Conservation (phyloP, 108 stramenopile genomes). For the Nitzschia sp. region DNA sequence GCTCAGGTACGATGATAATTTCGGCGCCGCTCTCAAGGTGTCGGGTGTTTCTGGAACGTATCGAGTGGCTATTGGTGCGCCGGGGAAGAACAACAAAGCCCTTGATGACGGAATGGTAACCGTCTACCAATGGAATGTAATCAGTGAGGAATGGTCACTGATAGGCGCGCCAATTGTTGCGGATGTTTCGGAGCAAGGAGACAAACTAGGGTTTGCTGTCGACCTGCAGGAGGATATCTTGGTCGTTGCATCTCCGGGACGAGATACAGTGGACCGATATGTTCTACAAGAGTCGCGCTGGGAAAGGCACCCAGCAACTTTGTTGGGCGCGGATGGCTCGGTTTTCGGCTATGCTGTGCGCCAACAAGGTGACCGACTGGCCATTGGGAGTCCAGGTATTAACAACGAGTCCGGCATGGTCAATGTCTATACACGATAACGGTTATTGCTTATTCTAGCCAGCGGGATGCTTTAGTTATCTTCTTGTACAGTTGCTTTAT, state of each 20-base stretch:
- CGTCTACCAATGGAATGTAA: slow-evolving; percentile 37
- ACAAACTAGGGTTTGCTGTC: slow-evolving; percentile 19
- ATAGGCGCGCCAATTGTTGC: slow-evolving; percentile 18
- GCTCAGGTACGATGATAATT: slow-evolving; percentile 36
- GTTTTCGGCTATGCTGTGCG: slow-evolving; percentile 15
- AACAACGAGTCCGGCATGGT: slow-evolving; percentile 16
- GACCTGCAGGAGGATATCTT: slow-evolving; percentile 29
- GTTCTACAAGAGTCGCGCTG: slow-evolving; percentile 4
- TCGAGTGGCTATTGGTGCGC: slow-evolving; percentile 53
- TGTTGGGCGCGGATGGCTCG: slow-evolving; percentile 9
- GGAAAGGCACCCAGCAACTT: slow-evolving; percentile 19
- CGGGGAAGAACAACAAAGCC: slow-evolving; percentile 28
- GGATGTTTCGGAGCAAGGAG: background rate
- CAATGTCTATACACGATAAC: slow-evolving; percentile 17
- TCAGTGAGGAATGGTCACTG: slow-evolving; percentile 14
- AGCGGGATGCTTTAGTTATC: no score
- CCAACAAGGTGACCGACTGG: slow-evolving; percentile 5
- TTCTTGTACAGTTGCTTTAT: no score
- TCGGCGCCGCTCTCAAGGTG: slow-evolving; percentile 36
- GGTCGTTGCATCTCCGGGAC: slow-evolving; percentile 33
- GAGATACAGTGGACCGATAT: slow-evolving; percentile 11
- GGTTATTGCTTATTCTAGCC: no score
- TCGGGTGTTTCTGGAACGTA: background rate
- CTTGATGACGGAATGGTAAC: slow-evolving; percentile 36
- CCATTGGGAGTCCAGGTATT: slow-evolving; percentile 24